A percentile compares a stretch with the other conserved stretches of the same genome.
Conservation (phyloP, 2,329 filamentous ascomycete species). For the Penicillium corylophilum region DNA sequence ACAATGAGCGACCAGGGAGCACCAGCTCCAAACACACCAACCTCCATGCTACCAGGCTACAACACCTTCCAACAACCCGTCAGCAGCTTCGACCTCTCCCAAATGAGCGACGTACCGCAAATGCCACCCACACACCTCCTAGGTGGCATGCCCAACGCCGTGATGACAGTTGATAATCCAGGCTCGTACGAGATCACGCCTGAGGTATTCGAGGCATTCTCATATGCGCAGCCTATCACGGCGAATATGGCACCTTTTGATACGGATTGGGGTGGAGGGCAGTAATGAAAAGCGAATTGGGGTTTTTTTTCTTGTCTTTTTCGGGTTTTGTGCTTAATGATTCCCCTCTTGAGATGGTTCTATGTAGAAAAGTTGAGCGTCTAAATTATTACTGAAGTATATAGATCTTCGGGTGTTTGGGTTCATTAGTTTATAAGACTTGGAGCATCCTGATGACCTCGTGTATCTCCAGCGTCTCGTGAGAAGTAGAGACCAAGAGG, state of each 20-base stretch:
- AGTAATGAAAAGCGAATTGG: slow-evolving; percentile 2
- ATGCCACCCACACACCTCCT: slow-evolving; percentile 31
- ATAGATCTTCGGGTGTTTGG: background rate
- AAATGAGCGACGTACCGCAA: slow-evolving; percentile 23
- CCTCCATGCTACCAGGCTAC: slow-evolving; percentile 19
- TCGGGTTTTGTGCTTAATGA: slow-evolving; percentile 10
- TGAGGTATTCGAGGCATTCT: slow-evolving; percentile 48
- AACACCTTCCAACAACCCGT: slow-evolving; percentile 24
- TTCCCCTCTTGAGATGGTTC: slow-evolving; percentile 10
- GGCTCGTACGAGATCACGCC: slow-evolving; percentile 43
- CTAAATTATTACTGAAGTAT: background rate
- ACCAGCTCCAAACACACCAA: slow-evolving; percentile 17
- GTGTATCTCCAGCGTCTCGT: too few relatives aligned
- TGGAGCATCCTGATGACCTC: too few relatives aligned
- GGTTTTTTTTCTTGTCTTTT: background rate
- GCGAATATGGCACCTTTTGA: slow-evolving; percentile 42
- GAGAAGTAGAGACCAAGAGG: too few relatives aligned
- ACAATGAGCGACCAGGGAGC: slow-evolving; percentile 17
- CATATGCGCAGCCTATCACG: slow-evolving; percentile 45
- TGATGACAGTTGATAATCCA: slow-evolving; percentile 40
- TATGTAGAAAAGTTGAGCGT: background rate
- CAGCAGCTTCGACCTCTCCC: slow-evolving; percentile 24
- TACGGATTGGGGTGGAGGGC: slow-evolving; percentile 23
- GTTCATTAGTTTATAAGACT: background rate
- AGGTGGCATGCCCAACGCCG: slow-evolving; percentile 34